A percentile compares a stretch with the other conserved stretches of the same genome.
phyloP scores from a whole-genome alignment of 2,329 filamentous ascomycete species.

The Cyphellophora attinorum region DNA sequence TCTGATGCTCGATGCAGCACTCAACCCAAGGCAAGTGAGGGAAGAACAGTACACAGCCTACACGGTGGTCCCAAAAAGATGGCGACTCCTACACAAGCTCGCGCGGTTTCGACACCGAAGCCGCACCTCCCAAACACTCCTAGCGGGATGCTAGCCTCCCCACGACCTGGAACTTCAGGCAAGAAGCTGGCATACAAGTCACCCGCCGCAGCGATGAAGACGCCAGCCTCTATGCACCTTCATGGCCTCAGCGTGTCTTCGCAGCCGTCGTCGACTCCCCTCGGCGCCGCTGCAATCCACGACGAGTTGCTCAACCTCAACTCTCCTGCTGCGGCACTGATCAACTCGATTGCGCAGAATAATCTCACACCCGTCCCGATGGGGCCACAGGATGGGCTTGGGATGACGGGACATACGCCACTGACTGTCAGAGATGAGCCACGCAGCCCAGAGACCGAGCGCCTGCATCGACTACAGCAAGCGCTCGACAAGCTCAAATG shows the following conservation, averaged over 20 bases:
- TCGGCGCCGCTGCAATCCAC: conserved; percentile 25
- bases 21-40: too few species aligned
- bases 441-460: conserved; percentile 32
- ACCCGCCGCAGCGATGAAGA: conserved; percentile 33
- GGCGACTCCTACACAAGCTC: conserved; percentile 31
- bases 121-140: conserved; percentile 32
- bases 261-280: conserved; percentile 34
- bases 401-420: conserved; percentile 28
- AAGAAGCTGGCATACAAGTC: conserved; percentile 22
- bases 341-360: conserved; percentile 13
- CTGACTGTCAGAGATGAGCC: conserved; percentile 27
- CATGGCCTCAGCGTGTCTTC: conserved; percentile 27
- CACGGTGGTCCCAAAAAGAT: too few species aligned
- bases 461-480: conserved; percentile 29
- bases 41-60: too few species aligned
- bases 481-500: conserved; percentile 30
- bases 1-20: too few species aligned
- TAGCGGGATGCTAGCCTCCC: conserved; percentile 33
- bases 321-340: conserved; percentile 34
- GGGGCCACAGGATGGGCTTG: conserved; percentile 21
- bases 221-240: conserved; percentile 28
- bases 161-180: conserved; percentile 30
- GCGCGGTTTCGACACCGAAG: conserved; percentile 22
- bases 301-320: conserved; percentile 35
- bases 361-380: conserved; percentile 15